A percentile compares a stretch with the other conserved stretches of the same genome.
Evolutionary conservation across 75 land plant species (phyloP).

Genomic region (Sequoia sempervirens): DNA sequence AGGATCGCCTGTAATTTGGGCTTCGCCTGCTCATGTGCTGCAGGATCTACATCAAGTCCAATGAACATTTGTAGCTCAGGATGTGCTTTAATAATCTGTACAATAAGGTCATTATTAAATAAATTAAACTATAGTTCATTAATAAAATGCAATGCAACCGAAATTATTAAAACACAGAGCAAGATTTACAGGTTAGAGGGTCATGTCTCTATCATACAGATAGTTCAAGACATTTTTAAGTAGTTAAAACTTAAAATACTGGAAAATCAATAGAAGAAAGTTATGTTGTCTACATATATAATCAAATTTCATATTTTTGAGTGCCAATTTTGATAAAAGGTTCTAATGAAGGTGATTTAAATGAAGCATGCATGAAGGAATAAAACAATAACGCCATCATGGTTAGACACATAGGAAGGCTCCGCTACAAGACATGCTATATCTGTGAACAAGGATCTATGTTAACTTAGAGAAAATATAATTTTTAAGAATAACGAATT

Average conservation of each 20-base stretch:
- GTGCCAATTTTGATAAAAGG: not conserved
- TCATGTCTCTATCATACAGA: not conserved
- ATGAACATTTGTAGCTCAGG: slow-evolving; percentile 63
- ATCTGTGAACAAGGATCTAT: not conserved
- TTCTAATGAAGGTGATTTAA: not conserved
- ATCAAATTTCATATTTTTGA: not conserved
- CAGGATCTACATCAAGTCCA: slow-evolving; percentile 93
- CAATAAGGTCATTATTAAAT: not conserved
- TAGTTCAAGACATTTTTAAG: not conserved
- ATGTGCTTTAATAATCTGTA: slow-evolving; percentile 83
- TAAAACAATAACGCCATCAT: no score
- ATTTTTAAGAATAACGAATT: no score
- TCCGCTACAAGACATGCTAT: not conserved
- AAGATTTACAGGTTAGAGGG: not conserved
- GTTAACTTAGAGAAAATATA: no score
- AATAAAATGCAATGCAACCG: not conserved
- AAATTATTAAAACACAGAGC: not conserved
- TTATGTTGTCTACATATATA: not conserved
- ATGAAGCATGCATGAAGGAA: not conserved
- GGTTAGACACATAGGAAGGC: not conserved
- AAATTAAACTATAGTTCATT: not conserved
- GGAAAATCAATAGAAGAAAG: not conserved
- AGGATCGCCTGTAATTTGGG: slow-evolving; percentile 32
- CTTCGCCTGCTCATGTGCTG: slow-evolving; percentile 57
- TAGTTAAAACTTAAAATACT: not conserved